phyloP scores from a whole-genome alignment of 2,329 filamentous ascomycete genomes.

The Cercospora sp. region DNA sequence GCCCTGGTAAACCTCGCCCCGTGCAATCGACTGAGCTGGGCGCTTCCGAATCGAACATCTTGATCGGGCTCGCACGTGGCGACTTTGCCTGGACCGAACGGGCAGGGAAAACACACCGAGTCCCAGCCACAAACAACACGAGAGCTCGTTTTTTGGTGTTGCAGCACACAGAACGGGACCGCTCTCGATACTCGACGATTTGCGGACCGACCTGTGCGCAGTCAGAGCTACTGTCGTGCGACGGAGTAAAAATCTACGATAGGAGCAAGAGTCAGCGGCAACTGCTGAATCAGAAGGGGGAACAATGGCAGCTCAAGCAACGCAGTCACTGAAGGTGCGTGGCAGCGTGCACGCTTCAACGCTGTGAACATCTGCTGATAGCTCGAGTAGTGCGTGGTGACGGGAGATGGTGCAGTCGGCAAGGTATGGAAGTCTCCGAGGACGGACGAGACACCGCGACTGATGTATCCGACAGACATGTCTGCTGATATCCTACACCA shows the following conservation, averaged over 20 bases:
- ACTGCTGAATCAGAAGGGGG: conserved; percentile 2
- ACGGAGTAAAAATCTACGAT: conserved; percentile 3
- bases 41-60: background rate
- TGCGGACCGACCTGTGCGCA: background rate
- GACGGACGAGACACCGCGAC: conserved; percentile 9
- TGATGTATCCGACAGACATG: conserved; percentile 69
- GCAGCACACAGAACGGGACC: background rate
- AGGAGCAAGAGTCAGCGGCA: conserved; percentile 6
- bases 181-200: background rate
- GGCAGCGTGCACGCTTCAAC: background rate
- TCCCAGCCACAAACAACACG: background rate
- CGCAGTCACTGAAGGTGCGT: conserved; percentile 84
- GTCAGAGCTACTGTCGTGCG: conserved; percentile 13
- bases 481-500: conserved; percentile 98
- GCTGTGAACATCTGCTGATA: conserved; percentile 19
- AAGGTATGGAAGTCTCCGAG: conserved; percentile 65
- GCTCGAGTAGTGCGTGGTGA: conserved; percentile 73
- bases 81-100: background rate
- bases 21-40: background rate
- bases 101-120: background rate
- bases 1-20: background rate
- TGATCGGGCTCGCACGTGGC: background rate
- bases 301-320: conserved; percentile 53
- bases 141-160: background rate
- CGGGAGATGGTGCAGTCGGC: conserved; percentile 97